Conservation (phyloP, 345 rosid genomes). For the Eucalyptus dawsonii region DNA sequence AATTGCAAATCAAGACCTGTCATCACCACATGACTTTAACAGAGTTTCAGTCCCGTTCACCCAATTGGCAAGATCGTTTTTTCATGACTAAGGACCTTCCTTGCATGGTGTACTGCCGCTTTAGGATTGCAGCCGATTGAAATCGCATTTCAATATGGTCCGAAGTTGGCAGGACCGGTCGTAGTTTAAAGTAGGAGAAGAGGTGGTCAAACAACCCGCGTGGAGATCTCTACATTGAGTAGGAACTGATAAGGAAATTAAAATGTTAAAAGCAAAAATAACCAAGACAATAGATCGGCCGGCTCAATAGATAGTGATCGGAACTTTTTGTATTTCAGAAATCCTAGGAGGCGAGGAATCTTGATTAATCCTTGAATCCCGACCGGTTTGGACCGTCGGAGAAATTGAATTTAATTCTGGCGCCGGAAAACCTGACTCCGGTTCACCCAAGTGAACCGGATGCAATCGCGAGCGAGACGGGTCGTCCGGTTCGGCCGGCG, state of each 20-base stretch:
- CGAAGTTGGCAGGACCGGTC: not conserved
- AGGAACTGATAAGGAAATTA: not conserved
- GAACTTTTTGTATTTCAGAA: not conserved
- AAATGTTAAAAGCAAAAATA: not conserved
- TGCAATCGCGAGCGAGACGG: not conserved
- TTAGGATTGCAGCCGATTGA: too few relatives aligned
- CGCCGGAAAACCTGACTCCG: not conserved
- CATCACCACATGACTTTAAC: accelerated
- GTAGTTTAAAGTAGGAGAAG: too few relatives aligned
- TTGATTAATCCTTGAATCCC: not conserved
- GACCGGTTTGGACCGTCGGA: not conserved
- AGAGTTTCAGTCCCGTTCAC: accelerated
- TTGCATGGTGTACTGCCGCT: not conserved
- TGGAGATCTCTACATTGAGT: not conserved
- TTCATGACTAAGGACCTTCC: not conserved
- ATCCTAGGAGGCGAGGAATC: not conserved
- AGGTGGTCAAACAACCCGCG: not conserved
- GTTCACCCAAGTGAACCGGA: not conserved
- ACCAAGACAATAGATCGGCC: not conserved
- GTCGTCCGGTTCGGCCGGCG: not conserved
- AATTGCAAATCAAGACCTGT: not conserved
- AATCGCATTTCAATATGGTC: not conserved
- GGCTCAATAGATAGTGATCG: not conserved
- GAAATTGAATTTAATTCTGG: not conserved
- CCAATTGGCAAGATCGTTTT: not conserved